A percentile compares a stretch with the other conserved stretches of the same genome.
Evolutionary conservation across 2,329 filamentous ascomycete species (phyloP).

Genomic region (Penicillium sp.): DNA sequence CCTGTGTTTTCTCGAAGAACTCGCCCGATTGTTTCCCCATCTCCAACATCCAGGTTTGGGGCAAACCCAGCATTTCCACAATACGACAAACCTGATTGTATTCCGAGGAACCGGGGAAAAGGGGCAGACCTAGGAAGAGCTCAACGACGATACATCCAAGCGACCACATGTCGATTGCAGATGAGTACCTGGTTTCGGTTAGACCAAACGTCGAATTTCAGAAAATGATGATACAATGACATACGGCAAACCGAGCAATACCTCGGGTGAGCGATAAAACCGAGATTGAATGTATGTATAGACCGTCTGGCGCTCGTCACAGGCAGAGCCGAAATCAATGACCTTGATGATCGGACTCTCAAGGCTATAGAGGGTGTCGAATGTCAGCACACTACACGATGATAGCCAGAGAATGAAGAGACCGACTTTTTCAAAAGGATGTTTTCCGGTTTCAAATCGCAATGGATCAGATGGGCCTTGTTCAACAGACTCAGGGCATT

Average conservation of each 20-base stretch:
- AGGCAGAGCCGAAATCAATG: constrained; percentile 98
- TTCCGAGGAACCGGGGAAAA: constrained; percentile 96
- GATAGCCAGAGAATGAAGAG: neutral
- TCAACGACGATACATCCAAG: constrained; percentile 97
- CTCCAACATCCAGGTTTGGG: constrained; percentile 98
- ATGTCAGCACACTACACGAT: constrained; percentile 13
- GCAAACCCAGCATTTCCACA: constrained; percentile 95
- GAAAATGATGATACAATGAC: constrained; percentile 20
- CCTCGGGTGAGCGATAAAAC: constrained; percentile 96
- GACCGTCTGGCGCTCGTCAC: constrained; percentile 95
- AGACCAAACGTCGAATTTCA: constrained; percentile 14
- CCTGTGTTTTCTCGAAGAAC: constrained; percentile 89
- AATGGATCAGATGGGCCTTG: constrained; percentile 95
- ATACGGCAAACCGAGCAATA: constrained; percentile 81
- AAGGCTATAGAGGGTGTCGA: constrained; percentile 52
- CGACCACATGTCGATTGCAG: constrained; percentile 99
- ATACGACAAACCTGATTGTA: constrained; percentile 98
- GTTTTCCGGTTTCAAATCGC: constrained; percentile 96
- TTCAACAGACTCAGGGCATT: constrained; percentile 90
- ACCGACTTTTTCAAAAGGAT: constrained; percentile 88
- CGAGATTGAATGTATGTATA: constrained; percentile 99
- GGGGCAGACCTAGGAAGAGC: constrained; percentile 85
- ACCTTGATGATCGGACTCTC: constrained; percentile 99
- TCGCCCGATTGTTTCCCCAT: constrained; percentile 97
- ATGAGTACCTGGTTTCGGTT: constrained; percentile 67